Evolutionary conservation across 1,284 basidiomycete genomes (phyloP).

Genomic region (Marasmius tenuissimus): DNA sequence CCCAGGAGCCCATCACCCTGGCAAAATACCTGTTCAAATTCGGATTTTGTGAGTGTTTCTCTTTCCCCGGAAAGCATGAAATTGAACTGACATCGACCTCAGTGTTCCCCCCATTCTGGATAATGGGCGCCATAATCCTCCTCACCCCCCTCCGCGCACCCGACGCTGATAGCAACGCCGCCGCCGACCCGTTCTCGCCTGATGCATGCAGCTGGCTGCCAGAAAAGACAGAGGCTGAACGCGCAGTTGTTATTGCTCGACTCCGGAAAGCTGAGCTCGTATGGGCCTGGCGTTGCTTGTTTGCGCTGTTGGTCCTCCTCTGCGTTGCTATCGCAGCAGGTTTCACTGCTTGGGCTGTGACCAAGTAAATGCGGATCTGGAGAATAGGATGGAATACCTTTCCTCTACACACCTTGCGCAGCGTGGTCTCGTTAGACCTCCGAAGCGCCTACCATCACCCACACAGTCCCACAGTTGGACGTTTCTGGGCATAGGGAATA

Average conservation of each 20-base stretch:
- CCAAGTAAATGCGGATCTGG: neutral
- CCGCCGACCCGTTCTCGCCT: neutral
- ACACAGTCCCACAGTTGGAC: no score
- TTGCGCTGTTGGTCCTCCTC: constrained; percentile 23
- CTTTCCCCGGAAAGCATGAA: neutral
- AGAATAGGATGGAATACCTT: neutral
- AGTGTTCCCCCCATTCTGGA: constrained; percentile 40
- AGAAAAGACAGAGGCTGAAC: constrained; percentile 45
- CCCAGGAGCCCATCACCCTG: constrained; percentile 24
- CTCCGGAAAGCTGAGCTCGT: constrained; percentile 37
- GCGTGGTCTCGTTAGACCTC: neutral
- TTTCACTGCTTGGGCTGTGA: constrained; percentile 11
- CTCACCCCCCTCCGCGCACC: constrained; percentile 29
- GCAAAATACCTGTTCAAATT: constrained; percentile 45
- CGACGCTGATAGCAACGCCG: neutral
- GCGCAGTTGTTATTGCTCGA: constrained; percentile 35
- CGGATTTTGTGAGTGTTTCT: constrained; percentile 35
- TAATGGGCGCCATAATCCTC: constrained; percentile 31
- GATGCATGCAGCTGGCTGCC: constrained; percentile 34
- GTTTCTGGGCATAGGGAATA: no score
- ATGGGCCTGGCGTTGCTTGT: constrained; percentile 40
- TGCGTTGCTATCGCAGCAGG: constrained; percentile 18
- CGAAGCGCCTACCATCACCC: no score
- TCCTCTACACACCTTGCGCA: neutral
- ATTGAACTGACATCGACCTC: constrained; percentile 2